Evolutionary conservation across 805 yeast genomes (phyloP), one percentile per base, ranked within the genome.

Genomic region (Blastobotrys terrestris): DNA sequence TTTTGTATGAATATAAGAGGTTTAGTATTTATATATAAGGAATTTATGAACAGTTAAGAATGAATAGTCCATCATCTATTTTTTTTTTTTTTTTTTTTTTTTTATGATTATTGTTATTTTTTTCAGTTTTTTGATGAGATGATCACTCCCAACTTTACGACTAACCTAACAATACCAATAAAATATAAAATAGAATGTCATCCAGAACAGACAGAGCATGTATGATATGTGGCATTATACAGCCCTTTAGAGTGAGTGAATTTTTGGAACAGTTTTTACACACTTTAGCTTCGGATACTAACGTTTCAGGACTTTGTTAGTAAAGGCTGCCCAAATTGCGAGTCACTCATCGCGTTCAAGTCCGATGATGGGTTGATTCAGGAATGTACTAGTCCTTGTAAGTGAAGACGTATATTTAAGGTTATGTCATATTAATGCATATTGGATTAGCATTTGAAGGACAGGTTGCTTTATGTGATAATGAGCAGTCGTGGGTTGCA

Each of bases 241-340:
- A 88, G 64, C 81, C 96, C 3, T 79, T 85, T 60, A 78, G 75
- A 53, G 86, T 81, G 61, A 46, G 81, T 56, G 8, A 6, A 5
- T 14, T 18, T 22, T 31, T n/a, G n/a, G n/a, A n/a, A n/a, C n/a
- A n/a, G n/a, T n/a, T n/a, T n/a, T n/a, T n/a, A n/a, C n/a, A n/a
- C n/a, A n/a, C n/a, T n/a, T 14, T 14, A 26, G 35, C n/a, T 21
- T 46, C 21, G 15, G 39, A 39, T 2, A 13, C 22, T 43, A 35
- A 39, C 45, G 44, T 50, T 45, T 3, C 52, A 72, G 77, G 78
- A 77, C 63, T 94, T 94, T 67, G 80, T 86, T 48, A 83, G 83
- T 53, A 81, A 81, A 16, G 98, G 98, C 4, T 92, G 99, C 70
- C 98, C 99, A 13, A 92, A 92, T 75, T 92, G 99, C 72, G 98